A percentile compares a stretch with the other conserved stretches of the same genome.
These are phyloP conservation scores for Gnetum montanum DNA, from an alignment of 75 land plant genomes.

Conservation along the genomic window DNA sequence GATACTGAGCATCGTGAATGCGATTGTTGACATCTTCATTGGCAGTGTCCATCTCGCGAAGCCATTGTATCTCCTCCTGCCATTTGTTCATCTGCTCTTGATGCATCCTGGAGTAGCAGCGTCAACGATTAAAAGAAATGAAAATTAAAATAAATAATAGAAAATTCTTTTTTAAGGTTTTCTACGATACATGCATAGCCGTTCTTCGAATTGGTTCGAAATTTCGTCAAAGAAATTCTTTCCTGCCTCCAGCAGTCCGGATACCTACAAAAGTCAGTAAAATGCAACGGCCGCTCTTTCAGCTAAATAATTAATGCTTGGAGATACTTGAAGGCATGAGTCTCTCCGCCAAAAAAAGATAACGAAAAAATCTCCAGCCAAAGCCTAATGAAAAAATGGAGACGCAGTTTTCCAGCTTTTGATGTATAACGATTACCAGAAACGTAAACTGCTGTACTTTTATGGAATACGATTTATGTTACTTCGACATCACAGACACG, in stretches of 20 bases:
- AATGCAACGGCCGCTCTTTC: neutral
- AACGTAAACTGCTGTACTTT: too few relatives aligned
- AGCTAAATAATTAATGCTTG: neutral
- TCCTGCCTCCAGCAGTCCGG: constrained; percentile 21
- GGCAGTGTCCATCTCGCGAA: constrained; percentile 32
- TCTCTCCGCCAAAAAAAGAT: neutral
- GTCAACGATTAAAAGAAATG: constrained; percentile 1
- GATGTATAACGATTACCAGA: too few relatives aligned
- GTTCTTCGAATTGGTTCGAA: constrained; percentile 23
- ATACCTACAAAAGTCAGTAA: constrained; percentile 21
- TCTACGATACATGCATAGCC: constrained; percentile 1
- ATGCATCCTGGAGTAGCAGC: constrained; percentile 31
- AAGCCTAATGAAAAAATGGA: neutral
- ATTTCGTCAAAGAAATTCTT: constrained; percentile 17
- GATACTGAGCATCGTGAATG: constrained; percentile 33
- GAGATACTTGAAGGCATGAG: neutral
- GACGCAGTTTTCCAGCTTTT: too few relatives aligned
- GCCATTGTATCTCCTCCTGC: constrained; percentile 54
- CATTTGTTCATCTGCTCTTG: constrained; percentile 48
- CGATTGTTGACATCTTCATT: constrained; percentile 33
- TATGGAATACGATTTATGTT: too few relatives aligned
- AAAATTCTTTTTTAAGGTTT: neutral
- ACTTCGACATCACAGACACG: too few relatives aligned
- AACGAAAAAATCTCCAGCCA: neutral
- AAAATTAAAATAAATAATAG: neutral